These are phyloP conservation scores for Aspergillus tanneri DNA, from an alignment of 2,329 filamentous ascomycete species.

Conservation along the genomic window DNA sequence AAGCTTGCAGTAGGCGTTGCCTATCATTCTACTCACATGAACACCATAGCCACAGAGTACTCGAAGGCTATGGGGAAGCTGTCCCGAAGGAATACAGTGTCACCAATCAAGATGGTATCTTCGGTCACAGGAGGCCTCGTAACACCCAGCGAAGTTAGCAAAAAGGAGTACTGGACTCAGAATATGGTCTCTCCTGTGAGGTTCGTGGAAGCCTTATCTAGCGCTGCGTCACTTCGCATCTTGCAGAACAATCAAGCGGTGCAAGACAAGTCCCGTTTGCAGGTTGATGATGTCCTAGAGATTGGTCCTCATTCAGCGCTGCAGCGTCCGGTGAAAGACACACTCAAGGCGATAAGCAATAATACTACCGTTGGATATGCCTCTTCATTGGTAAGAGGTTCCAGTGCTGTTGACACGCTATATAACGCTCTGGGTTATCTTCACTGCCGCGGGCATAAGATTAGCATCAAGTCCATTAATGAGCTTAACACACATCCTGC, in stretches of 20 bases:
- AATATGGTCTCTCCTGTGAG: conserved; percentile 35
- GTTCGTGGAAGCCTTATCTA: conserved; percentile 21
- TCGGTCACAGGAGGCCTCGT: conserved; percentile 8
- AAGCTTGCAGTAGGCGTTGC: conserved; percentile 18
- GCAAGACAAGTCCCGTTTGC: background rate
- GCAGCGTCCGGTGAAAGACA: conserved; percentile 31
- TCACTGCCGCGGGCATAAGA: background rate
- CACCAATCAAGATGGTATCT: conserved; percentile 18
- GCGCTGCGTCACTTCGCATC: background rate
- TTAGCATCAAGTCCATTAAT: background rate
- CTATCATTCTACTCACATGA: conserved; percentile 16
- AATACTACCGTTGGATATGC: background rate
- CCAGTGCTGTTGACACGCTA: conserved; percentile 3
- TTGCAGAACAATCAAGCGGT: background rate
- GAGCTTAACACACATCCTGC: background rate
- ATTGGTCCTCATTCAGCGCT: conserved; percentile 35
- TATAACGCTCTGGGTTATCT: background rate
- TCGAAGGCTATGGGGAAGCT: background rate
- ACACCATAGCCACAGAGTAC: background rate
- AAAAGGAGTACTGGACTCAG: conserved; percentile 31
- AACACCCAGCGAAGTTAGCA: conserved; percentile 6
- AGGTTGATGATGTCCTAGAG: conserved; percentile 27
- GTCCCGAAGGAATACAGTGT: background rate
- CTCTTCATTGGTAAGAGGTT: background rate
- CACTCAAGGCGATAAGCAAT: background rate